phyloP scores from a whole-genome alignment of 148 eudicot species.

The Chenopodium formosanum region DNA sequence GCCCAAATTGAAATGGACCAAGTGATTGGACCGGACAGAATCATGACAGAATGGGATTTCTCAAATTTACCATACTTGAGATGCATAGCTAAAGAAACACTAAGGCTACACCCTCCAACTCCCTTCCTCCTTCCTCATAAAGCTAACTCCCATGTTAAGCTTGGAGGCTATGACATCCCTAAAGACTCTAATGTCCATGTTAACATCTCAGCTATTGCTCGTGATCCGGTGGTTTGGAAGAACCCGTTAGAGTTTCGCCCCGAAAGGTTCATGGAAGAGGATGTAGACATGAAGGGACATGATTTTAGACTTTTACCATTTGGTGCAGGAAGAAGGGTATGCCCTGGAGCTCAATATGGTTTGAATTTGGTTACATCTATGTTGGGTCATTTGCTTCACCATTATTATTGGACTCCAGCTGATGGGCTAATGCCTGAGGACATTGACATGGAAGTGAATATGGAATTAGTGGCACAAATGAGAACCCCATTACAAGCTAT shows the following conservation, averaged over 20 bases:
- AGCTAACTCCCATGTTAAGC: conserved; percentile 32
- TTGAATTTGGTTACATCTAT: conserved; percentile 38
- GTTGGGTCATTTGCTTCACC: conserved; percentile 38
- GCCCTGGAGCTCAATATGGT: conserved; percentile 35
- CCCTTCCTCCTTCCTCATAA: conserved; percentile 34
- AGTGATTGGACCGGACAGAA: conserved; percentile 21
- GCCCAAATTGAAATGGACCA: conserved; percentile 37
- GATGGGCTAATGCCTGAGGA: conserved; percentile 34
- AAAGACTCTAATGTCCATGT: conserved; percentile 29
- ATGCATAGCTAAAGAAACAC: conserved; percentile 35
- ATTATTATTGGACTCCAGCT: conserved; percentile 33
- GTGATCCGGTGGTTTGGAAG: conserved; percentile 32
- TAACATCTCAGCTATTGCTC: conserved; percentile 34
- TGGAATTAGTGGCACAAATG: conserved; percentile 29
- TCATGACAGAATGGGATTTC: conserved; percentile 40
- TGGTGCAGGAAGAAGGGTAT: conserved; percentile 36
- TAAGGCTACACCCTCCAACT: conserved; percentile 38
- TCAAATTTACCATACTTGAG: conserved; percentile 38
- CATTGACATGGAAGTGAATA: conserved; percentile 31
- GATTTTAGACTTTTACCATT: conserved; percentile 39
- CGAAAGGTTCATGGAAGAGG: conserved; percentile 40
- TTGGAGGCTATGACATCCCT: conserved; percentile 35
- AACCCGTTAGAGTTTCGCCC: conserved; percentile 39
- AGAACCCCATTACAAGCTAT: conserved; percentile 27
- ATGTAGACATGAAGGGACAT: conserved; percentile 39